A percentile compares a stretch with the other conserved stretches of the same genome.
Conservation (phyloP, 345 rosid genomes). For the Excoecaria cochinchinensis region DNA sequence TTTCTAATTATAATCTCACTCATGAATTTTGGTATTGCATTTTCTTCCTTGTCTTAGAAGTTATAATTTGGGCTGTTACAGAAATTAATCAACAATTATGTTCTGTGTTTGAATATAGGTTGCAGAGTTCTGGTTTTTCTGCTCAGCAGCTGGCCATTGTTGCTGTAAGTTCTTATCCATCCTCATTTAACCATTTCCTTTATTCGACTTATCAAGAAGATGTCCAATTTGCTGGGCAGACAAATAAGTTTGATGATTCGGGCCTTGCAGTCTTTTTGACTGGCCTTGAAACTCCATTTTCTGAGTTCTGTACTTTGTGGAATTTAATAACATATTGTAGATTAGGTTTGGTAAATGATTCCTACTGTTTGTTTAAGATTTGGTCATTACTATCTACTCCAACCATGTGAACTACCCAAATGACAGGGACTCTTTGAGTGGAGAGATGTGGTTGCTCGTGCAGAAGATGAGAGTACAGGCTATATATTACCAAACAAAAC, state of each 20-base stretch:
- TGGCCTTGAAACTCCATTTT: not conserved
- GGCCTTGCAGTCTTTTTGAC: not conserved
- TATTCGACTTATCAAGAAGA: not conserved
- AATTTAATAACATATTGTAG: not conserved
- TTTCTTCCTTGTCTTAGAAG: too few species aligned
- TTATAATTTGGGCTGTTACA: not conserved
- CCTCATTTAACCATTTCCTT: slow-evolving; percentile 1
- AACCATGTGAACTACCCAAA: slow-evolving; percentile 5
- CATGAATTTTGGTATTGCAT: not conserved
- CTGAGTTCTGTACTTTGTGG: not conserved
- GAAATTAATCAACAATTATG: slow-evolving; percentile 20
- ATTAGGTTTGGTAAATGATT: not conserved
- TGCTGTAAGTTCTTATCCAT: slow-evolving; percentile 50
- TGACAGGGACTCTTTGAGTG: slow-evolving; percentile 78
- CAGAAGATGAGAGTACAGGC: slow-evolving; percentile 92
- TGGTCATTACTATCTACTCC: not conserved
- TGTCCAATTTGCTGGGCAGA: not conserved
- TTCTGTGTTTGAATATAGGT: slow-evolving; percentile 42
- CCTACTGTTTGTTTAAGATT: not conserved
- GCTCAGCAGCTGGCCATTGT: slow-evolving; percentile 84
- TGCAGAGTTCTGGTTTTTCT: slow-evolving; percentile 56
- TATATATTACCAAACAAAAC: slow-evolving; percentile 79
- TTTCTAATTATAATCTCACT: not conserved
- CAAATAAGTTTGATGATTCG: not conserved
- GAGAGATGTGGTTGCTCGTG: slow-evolving; percentile 82